Evolutionary conservation across 345 rosid genomes (phyloP), one percentile per base, ranked within the genome.

Genomic region (Ceriops tagal): DNA sequence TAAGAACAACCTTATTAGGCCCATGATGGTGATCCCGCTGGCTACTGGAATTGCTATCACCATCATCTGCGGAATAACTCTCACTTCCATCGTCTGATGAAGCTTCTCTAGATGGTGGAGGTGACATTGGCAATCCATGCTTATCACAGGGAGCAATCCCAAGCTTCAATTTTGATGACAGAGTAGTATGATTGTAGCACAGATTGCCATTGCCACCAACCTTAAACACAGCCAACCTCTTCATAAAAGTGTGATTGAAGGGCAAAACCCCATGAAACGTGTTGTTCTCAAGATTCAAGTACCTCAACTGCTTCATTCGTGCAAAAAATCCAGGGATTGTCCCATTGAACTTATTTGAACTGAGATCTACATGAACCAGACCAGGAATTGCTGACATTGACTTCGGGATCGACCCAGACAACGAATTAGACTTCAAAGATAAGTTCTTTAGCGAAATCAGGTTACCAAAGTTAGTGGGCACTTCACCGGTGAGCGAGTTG

Each of bases 81-180:
- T 82, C 86, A 58, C 73, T 75, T 5, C 70, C 71, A 8, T 34
- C 68, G 5, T 61, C 77, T 4, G 80, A 70, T 19, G 84, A 67
- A 26, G 47, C 77, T 47, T 78, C 91, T 68, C 86, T 95, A 0
- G 88, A 79, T 8, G 97, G 88, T 27, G 96, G 96, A 0, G 93
- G 96, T 20, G 96, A 87, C 83, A 89, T 21, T 22, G 99, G 96
- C 76, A 90, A 68, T 9, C 99, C 99, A 66, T 92, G 93, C 78
- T 88, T 95, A 75, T 95, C 97, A 32, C 97, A 95, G 3, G 70
- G 73, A 35, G 96, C 89, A 65, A 95, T 86, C 67, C 99, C 97
- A 39, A 92, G 82, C 78, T 88, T 95, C 88, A 92, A 37, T 80
- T 87, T 89, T 31, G 90, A 79, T 0, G 97, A 83, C 68, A 89